These are phyloP conservation scores for Setaria viridis DNA, from an alignment of 202 grass and related monocot genomes.

Conservation along the genomic window DNA sequence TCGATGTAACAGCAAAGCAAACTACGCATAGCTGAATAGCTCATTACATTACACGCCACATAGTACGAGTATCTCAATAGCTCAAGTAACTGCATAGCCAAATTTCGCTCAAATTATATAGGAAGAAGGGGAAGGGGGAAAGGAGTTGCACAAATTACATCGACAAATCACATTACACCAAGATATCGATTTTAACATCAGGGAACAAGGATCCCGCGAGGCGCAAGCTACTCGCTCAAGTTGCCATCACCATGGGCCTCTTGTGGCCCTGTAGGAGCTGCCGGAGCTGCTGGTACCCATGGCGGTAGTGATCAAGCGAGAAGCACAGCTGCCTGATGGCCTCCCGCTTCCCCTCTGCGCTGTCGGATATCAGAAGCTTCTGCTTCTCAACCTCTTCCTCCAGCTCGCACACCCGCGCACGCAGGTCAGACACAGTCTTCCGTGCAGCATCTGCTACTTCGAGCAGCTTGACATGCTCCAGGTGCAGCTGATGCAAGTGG, in stretches of 20 bases:
- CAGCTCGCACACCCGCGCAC: conserved; percentile 53
- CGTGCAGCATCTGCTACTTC: conserved; percentile 45
- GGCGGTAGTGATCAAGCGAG: conserved; percentile 90
- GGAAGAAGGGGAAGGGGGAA: neutral
- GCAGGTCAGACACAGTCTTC: conserved; percentile 26
- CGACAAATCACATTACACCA: conserved; percentile 4
- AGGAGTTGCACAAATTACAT: conserved; percentile 27
- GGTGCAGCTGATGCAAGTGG: conserved; percentile 72
- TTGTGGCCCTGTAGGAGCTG: conserved; percentile 73
- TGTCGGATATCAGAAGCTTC: conserved; percentile 61
- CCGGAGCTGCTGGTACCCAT: conserved; percentile 77
- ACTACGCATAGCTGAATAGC: conserved; percentile 28
- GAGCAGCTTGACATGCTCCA: conserved; percentile 77
- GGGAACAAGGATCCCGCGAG: conserved; percentile 14
- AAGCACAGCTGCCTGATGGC: conserved; percentile 97
- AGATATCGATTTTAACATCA: conserved; percentile 18
- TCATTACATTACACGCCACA: conserved; percentile 40
- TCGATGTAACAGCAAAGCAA: neutral
- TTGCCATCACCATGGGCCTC: conserved; percentile 65
- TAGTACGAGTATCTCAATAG: conserved; percentile 1
- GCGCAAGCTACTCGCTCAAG: conserved; percentile 25
- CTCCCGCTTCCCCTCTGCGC: conserved; percentile 84
- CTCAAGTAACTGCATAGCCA: conserved; percentile 14
- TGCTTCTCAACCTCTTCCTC: conserved; percentile 78
- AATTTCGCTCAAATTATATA: conserved; percentile 11